These are phyloP conservation scores for Tilletia indica DNA, from an alignment of 1,284 basidiomycete species.

Conservation along the genomic window DNA sequence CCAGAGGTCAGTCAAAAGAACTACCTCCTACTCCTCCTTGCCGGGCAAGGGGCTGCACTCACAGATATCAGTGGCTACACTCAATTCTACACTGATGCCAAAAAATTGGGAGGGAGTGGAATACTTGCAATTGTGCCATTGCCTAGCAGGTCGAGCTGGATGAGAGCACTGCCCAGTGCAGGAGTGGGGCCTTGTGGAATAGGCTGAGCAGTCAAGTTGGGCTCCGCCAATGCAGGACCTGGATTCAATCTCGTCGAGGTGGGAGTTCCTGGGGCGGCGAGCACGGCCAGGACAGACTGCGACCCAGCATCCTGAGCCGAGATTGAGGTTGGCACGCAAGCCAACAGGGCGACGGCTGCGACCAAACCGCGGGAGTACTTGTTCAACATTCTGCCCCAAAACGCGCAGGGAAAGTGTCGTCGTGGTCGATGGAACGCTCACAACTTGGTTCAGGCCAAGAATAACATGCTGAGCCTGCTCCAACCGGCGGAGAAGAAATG, in stretches of 20 bases:
- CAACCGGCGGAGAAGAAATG: no score
- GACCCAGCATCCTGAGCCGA: not conserved
- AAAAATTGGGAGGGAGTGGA: slow-evolving; percentile 61
- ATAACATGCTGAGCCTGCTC: no score
- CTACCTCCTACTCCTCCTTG: not conserved
- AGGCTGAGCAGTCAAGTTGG: slow-evolving; percentile 23
- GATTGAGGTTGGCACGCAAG: not conserved
- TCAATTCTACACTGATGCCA: slow-evolving; percentile 72
- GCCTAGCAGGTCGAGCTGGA: not conserved
- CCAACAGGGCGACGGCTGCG: not conserved
- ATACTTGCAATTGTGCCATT: slow-evolving; percentile 17
- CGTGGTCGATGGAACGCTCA: no score
- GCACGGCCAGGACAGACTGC: not conserved
- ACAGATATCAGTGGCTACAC: slow-evolving; percentile 59
- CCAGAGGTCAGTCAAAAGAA: slow-evolving; percentile 19
- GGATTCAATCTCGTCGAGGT: slow-evolving; percentile 15
- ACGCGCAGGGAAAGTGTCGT: no score
- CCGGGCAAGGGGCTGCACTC: slow-evolving; percentile 17
- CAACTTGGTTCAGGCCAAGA: no score
- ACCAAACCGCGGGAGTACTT: not conserved
- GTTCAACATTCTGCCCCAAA: not conserved
- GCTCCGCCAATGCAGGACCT: slow-evolving; percentile 22
- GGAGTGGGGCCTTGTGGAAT: slow-evolving; percentile 22
- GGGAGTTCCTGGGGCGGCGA: slow-evolving; percentile 23
- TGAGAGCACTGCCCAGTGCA: slow-evolving; percentile 12